These are phyloP conservation scores for Phytophthora europaea DNA, from an alignment of 352 stramenopile species.

Conservation along the genomic window DNA sequence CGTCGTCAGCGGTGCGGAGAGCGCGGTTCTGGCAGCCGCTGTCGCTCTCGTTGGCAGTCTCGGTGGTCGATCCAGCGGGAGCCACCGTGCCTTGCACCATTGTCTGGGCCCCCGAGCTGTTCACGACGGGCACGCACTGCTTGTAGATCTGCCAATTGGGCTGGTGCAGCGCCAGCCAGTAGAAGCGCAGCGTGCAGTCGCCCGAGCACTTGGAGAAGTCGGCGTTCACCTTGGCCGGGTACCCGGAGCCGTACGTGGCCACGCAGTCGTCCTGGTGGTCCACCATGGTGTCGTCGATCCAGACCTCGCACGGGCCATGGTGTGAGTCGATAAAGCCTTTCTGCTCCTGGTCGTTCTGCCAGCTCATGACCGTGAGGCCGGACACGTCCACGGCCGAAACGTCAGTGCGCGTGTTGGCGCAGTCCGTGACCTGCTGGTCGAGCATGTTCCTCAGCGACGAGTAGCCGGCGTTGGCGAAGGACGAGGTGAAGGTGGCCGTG, in stretches of 20 bases:
- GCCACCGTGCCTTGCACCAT: constrained; percentile 23
- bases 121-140: constrained; percentile 46
- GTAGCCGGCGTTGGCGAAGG: constrained; percentile 52
- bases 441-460: constrained; percentile 56
- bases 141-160: constrained; percentile 57
- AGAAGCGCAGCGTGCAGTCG: constrained; percentile 41
- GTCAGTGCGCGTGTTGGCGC: constrained; percentile 52
- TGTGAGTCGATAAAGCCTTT: constrained; percentile 65
- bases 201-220: constrained; percentile 44
- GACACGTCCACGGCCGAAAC: constrained; percentile 52
- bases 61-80: constrained; percentile 16
- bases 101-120: constrained; percentile 28
- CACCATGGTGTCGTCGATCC: constrained; percentile 61
- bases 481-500: constrained; percentile 48
- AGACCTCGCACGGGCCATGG: constrained; percentile 66
- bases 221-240: constrained; percentile 37
- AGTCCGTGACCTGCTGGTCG: constrained; percentile 47
- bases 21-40: constrained; percentile 34
- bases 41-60: constrained; percentile 19
- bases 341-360: constrained; percentile 59
- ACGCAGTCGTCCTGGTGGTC: constrained; percentile 62
- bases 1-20: constrained; percentile 30
- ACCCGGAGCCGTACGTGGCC: constrained; percentile 33
- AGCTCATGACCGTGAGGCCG: constrained; percentile 47
- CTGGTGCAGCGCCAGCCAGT: constrained; percentile 51